Conservation (phyloP, 2,329 filamentous ascomycete species). For the Lasiodiplodia sp. region DNA sequence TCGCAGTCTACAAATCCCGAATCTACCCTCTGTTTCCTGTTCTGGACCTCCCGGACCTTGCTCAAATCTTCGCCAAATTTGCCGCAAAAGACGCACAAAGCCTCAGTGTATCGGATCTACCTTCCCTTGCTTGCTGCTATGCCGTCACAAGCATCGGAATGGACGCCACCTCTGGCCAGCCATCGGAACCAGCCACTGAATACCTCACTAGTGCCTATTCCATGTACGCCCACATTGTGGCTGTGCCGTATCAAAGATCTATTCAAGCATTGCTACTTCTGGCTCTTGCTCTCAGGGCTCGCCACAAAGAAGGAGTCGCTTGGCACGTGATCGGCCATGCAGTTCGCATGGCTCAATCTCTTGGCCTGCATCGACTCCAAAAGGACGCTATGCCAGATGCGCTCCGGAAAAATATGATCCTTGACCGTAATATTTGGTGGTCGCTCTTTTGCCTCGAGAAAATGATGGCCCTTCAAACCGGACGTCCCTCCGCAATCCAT, state of each 20-base stretch:
- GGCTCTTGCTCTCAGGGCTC: conserved; percentile 26
- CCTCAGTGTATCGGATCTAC: background rate
- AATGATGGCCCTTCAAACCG: conserved; percentile 13
- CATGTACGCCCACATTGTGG: conserved; percentile 7
- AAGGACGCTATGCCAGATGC: background rate
- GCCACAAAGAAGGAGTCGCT: conserved; percentile 19
- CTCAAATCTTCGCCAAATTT: background rate
- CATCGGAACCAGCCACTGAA: conserved; percentile 4
- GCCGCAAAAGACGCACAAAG: background rate
- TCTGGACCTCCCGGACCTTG: background rate
- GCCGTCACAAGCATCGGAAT: conserved; percentile 15
- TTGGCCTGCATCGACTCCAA: conserved; percentile 26
- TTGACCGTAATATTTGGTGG: conserved; percentile 6
- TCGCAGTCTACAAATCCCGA: background rate
- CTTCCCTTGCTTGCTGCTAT: background rate
- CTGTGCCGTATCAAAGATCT: conserved; percentile 23
- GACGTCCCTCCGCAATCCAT: background rate
- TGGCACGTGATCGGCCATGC: conserved; percentile 25
- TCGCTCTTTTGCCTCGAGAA: background rate
- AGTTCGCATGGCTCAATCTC: conserved; percentile 29
- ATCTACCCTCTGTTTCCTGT: conserved; percentile 17
- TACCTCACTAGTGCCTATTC: conserved; percentile 21
- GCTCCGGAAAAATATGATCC: background rate
- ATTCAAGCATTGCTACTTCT: conserved; percentile 27
- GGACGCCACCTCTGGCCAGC: conserved; percentile 1